Evolutionary conservation across 768 basidiomycete genomes (phyloP), one percentile per base, ranked within the genome.

Genomic region (Daedaleopsis sinensis): DNA sequence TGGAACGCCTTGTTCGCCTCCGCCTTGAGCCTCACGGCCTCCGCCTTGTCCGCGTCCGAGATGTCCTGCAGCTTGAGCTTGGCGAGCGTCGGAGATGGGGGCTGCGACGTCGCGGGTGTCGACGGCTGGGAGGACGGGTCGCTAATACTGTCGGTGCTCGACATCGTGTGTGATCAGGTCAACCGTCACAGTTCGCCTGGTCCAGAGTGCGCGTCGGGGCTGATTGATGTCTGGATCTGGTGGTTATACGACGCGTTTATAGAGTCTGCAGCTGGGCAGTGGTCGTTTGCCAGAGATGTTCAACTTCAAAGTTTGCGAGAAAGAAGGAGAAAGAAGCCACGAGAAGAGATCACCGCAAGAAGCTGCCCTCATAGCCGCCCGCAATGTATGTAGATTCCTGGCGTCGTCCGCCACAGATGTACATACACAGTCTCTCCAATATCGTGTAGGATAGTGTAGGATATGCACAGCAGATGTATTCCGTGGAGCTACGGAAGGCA

Each of bases 1-100:
- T 79, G 76, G 68, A 98, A 99, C 5, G 93, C 90, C 68, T 88
- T 87, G 79, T 98, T 98, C 11, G 96, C 97, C 62, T 89, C 82
- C 8, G 80, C 84, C 76, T 98, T 99, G 59, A 97, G 72, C 67
- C 80, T 80, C 7, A 82, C 74, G 1, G 95, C 93, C 67, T 84
- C 82, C 38, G 80, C 80, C 69, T 79, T 86, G 65, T 91, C 89
- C 62, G 87, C 82, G 39, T 91, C 89, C 0, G 92, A 85, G 52
- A 94, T 82, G 32, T 84, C 82, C 60, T 74, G 75, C 48, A 89
- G 69, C 27, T 71, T 77, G 35, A 90, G 76, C 5, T 79, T 77
- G 48, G 81, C 75, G 19, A 88, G 72, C 58, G 84, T 78, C 4
- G 89, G 86, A 16, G 89, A 88, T 24, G 86, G 65, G n/a, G 74